phyloP scores from a whole-genome alignment of 441 rosid species.

The Iberis amara region DNA sequence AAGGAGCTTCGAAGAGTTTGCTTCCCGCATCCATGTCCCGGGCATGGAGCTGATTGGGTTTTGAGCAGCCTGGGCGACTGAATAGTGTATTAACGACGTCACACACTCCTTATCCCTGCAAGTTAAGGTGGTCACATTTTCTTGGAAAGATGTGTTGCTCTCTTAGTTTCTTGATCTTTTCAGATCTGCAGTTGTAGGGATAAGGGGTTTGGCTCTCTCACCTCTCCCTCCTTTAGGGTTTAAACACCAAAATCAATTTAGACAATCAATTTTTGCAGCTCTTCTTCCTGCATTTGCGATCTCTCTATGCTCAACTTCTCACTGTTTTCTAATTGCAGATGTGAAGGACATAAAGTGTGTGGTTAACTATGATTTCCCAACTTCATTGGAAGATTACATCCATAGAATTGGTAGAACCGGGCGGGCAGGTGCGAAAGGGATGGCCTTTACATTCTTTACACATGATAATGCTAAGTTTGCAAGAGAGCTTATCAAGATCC shows the following conservation, averaged over 20 bases:
- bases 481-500: conserved; percentile 72
- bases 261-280: neutral
- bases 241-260: conserved; percentile 7
- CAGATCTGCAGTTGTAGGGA: conserved; percentile 83
- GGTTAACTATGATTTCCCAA: conserved; percentile 91
- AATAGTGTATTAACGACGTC: conserved; percentile 40
- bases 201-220: conserved; percentile 41
- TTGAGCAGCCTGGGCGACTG: conserved; percentile 91
- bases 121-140: conserved; percentile 99
- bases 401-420: conserved; percentile 98
- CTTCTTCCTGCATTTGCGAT: conserved; percentile 18
- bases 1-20: conserved; percentile 39
- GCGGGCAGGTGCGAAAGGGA: conserved; percentile 97
- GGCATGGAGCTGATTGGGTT: conserved; percentile 77
- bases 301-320: conserved; percentile 6
- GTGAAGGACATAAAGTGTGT: conserved; percentile 99
- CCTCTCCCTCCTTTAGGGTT: conserved; percentile 26
- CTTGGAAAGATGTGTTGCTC: conserved; percentile 72
- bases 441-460: conserved; percentile 80
- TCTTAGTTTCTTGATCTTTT: conserved; percentile 56
- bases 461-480: conserved; percentile 78
- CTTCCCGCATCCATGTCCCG: conserved; percentile 56
- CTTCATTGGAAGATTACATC: conserved; percentile 84
- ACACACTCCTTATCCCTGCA: conserved; percentile 92
- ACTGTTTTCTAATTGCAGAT: conserved; percentile 46